These are phyloP conservation scores for Coemansia sp. DNA, from an alignment of 192 early-diverging fungal genomes.

Conservation along the genomic window DNA sequence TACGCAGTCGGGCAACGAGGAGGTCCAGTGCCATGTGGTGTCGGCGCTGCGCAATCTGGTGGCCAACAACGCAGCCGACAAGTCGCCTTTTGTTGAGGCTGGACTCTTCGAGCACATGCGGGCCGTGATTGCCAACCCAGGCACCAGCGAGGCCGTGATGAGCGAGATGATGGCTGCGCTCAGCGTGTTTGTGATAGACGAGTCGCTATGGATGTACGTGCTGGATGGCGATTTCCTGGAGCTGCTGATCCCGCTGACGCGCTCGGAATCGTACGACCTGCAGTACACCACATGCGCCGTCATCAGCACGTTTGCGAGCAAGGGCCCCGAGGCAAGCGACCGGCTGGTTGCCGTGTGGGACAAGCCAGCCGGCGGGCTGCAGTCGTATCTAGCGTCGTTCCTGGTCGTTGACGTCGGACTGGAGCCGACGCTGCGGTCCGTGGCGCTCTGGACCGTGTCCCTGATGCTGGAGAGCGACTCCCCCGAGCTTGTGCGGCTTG, in stretches of 20 bases:
- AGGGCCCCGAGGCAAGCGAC: conserved; percentile 60
- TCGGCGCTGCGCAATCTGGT: conserved; percentile 82
- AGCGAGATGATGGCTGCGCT: conserved; percentile 83
- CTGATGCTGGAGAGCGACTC: conserved; percentile 67
- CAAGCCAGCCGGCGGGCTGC: conserved; percentile 62
- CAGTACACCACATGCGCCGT: conserved; percentile 78
- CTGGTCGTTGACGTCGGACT: conserved; percentile 57
- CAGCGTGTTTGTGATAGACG: conserved; percentile 76
- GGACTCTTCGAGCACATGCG: conserved; percentile 74
- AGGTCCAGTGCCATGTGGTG: conserved; percentile 85
- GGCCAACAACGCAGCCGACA: conserved; percentile 72
- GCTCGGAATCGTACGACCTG: conserved; percentile 55
- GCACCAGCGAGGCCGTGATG: conserved; percentile 55
- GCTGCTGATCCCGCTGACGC: conserved; percentile 68
- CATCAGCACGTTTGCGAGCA: conserved; percentile 65
- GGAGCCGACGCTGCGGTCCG: conserved; percentile 74
- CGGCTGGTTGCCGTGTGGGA: conserved; percentile 71
- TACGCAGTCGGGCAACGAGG: conserved; percentile 64
- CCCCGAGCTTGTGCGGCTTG: conserved; percentile 43
- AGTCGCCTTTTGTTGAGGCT: conserved; percentile 68
- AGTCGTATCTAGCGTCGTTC: conserved; percentile 71
- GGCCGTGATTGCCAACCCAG: conserved; percentile 22
- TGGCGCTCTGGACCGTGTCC: conserved; percentile 83
- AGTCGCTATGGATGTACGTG: conserved; percentile 68
- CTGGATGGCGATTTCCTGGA: conserved; percentile 62